Evolutionary conservation across 495 filamentous ascomycete genomes (phyloP), one percentile per base, ranked within the genome.

Genomic region (Neurospora terricola): DNA sequence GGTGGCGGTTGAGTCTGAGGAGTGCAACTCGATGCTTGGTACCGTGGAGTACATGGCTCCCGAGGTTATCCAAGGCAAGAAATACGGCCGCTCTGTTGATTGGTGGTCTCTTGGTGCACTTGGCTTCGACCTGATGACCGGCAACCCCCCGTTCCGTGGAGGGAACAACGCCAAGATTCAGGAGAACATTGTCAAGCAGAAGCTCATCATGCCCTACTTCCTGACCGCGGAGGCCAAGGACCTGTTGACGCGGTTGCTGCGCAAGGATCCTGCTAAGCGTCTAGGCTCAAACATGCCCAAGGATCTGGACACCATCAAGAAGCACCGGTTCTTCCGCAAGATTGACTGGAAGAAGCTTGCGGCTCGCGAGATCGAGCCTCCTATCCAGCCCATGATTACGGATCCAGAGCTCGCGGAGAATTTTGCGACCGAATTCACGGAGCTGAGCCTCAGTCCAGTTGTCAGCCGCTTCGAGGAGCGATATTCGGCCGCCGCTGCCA

Each of bases 1-100:
- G 81, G 96, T 98, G 38, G 89, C 93, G n/a, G 87, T 96, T 40
- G 91, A 93, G 75, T 87, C 91, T 30, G 92, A 93, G 48, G 88
- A 89, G 76, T 97, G 94, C 86, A 92, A 91, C 79, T 96, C 93
- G 45, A 87, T 93, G 75, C 91, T 97, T 14, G 96, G 96, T 73
- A 99, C 96, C 3, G 89, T 97, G 75, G 96, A 98, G 77, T 99
- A 98, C 87, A 98, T 98, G 96, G 96, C 96, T 0, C 96, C 96
- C 5, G 96, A 99, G 83, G 91, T 99, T 43, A 90, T 99, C 76
- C 86, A 86, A 59, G 93, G 93, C 73, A 88, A 91, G 74, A 89
- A 89, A 76, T 99, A 99, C 81, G 94, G 94, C 80, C 93, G 93
- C 80, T 90, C 93, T 18, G 96, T 97, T 42, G 96, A 99, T 84